Evolutionary conservation across 2,329 filamentous ascomycete species (phyloP), one percentile per base, ranked within the genome.

Genomic region (Diaporthe capsici): DNA sequence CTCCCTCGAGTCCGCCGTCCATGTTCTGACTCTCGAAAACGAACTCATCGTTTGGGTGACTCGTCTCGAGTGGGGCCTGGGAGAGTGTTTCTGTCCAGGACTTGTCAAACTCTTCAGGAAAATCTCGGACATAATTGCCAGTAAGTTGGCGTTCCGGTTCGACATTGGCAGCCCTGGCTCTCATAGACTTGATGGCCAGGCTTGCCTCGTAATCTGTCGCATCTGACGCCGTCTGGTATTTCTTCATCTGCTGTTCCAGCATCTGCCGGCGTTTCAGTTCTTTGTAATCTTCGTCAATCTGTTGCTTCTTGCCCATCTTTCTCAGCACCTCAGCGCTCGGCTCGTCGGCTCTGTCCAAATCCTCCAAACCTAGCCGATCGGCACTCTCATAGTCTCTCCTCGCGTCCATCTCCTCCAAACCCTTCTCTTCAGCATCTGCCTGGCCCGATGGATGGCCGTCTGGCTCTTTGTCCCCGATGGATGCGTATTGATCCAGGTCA

Each of bases 61-160:
- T 34, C 25, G 55, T 73, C 71, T 75, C 76, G 12, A 28, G n/a
- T 12, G 75, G 72, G 2, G 49, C 28, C 2, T 67, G 22, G 15
- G 76, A 71, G 3, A 77, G 51, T 13, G 76, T 75, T 44, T 73
- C 61, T 37, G 81, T 82, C 88, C 88, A 89, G 1, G 84, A 84
- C 7, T 80, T 80, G 0, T 84, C 78, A 73, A 88, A 89, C 4
- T 90, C 88, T 75, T 90, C 88, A 0, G 88, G 87, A 75, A 90
- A 90, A 79, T 90, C 89, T 44, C 85, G 86, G 12, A 82, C 81
- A 76, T 86, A 90, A 77, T 87, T 88, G 5, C 88, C 88, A 12
- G 86, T 88, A 67, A 90, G 75, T 13, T 76, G 63, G 47, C 42
- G 20, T n/a, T 37, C 39, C 31, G 76, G 61, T 17, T 55, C 13